Evolutionary conservation across 1,139 yeast species (phyloP).

Genomic region (Spencermartinsiella ligniputridi): DNA sequence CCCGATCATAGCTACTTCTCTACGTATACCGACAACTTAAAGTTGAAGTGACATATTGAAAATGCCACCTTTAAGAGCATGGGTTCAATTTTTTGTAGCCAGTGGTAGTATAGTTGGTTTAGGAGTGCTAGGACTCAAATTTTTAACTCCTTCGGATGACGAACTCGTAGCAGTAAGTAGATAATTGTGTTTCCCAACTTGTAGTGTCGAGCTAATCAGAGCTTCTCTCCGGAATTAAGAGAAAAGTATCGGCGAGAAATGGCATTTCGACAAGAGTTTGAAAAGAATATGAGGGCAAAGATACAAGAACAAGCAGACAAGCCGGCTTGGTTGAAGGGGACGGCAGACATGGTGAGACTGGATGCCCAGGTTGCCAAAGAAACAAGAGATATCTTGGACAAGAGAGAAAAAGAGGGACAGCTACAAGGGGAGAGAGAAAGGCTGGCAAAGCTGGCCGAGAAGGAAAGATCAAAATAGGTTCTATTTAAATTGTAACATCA

Average conservation of each 20-base stretch:
- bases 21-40: too few relatives aligned
- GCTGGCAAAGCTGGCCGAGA: constrained; percentile 27
- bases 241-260: constrained; percentile 68
- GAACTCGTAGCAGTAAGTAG: constrained; percentile 50
- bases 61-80: constrained; percentile 37
- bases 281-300: constrained; percentile 44
- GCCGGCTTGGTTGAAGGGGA: constrained; percentile 31
- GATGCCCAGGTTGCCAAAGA: constrained; percentile 25
- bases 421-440: constrained; percentile 24
- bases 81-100: constrained; percentile 55
- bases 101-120: constrained; percentile 60
- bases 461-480: constrained; percentile 21
- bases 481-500: neutral
- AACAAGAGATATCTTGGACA: constrained; percentile 25
- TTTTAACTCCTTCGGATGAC: constrained; percentile 81
- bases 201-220: constrained; percentile 12
- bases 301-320: constrained; percentile 21
- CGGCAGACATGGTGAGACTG: constrained; percentile 25
- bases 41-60: too few relatives aligned
- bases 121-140: constrained; percentile 63
- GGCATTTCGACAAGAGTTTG: constrained; percentile 54
- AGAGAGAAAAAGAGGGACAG: constrained; percentile 14
- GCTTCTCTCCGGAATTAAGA: constrained; percentile 77
- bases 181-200: neutral
- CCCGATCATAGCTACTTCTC: too few relatives aligned